Evolutionary conservation across 2,329 filamentous ascomycete genomes (phyloP).

Genomic region (Pseudocercospora eumusae): DNA sequence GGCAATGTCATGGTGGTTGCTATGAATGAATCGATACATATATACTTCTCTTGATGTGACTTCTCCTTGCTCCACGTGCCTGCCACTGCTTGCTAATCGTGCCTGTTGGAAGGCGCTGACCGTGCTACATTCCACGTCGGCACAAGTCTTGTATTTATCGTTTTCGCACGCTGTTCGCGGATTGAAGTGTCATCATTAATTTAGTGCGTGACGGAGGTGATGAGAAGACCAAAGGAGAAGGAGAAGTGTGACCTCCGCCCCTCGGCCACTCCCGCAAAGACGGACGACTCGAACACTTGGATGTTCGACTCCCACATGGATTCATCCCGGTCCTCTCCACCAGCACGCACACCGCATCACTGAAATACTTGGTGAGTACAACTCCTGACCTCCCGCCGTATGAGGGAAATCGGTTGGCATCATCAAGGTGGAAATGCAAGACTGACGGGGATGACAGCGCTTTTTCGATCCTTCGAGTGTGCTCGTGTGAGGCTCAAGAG

Average conservation of each 20-base stretch:
- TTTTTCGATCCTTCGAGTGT: slow-evolving; percentile 12
- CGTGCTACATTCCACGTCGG: background rate
- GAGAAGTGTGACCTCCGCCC: background rate
- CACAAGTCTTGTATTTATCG: background rate
- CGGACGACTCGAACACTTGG: background rate
- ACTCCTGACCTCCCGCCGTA: background rate
- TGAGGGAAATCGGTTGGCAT: background rate
- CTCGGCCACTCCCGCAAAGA: slow-evolving; percentile 5
- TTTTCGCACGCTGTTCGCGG: background rate
- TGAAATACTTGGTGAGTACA: slow-evolving; percentile 1
- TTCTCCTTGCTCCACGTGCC: background rate
- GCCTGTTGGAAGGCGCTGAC: background rate
- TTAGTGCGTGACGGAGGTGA: background rate
- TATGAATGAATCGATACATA: background rate
- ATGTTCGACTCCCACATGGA: background rate
- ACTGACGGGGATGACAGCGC: slow-evolving; percentile 14
- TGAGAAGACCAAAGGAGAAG: background rate
- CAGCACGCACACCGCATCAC: background rate
- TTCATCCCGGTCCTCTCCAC: background rate
- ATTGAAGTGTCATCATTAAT: background rate
- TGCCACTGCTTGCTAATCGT: background rate
- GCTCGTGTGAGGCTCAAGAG: slow-evolving; percentile 21
- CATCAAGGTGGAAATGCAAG: background rate
- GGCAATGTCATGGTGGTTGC: background rate
- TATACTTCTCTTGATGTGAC: background rate